A percentile compares a stretch with the other conserved stretches of the same genome.
Evolutionary conservation across 495 filamentous ascomycete species (phyloP).

Genomic region (Ascobolus immersus): DNA sequence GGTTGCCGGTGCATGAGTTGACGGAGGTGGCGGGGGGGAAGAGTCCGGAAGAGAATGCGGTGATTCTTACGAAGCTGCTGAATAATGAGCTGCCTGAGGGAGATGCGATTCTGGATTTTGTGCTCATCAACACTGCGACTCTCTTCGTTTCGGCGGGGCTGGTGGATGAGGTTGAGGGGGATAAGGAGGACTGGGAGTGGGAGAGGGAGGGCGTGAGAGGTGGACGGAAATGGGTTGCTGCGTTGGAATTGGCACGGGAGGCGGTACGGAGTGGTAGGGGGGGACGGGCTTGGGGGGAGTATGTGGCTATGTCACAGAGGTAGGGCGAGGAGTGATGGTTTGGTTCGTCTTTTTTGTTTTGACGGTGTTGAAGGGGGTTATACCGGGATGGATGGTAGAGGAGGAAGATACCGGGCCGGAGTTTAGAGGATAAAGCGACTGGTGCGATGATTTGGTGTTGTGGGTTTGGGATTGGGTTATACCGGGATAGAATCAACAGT

Average conservation of each 20-base stretch:
- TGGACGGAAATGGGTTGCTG: too few species aligned
- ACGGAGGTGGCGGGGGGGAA: conserved; percentile 56
- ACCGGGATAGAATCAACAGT: too few species aligned
- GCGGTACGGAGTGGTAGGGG: conserved; percentile 74
- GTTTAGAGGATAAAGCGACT: too few species aligned
- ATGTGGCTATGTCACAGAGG: too few species aligned
- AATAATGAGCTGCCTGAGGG: conserved; percentile 41
- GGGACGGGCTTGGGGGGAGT: conserved; percentile 63
- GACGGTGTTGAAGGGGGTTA: too few species aligned
- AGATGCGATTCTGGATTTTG: conserved; percentile 75
- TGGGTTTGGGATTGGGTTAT: too few species aligned
- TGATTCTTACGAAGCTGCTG: conserved; percentile 52
- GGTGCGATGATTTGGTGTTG: too few species aligned
- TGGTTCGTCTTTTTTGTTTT: too few species aligned
- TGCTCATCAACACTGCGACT: conserved; percentile 78
- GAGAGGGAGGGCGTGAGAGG: conserved; percentile 45
- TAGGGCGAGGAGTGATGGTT: too few species aligned
- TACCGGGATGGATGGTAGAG: too few species aligned
- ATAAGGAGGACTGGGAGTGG: conserved; percentile 36
- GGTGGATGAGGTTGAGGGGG: conserved; percentile 49
- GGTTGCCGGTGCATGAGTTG: conserved; percentile 48
- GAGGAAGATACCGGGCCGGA: too few species aligned
- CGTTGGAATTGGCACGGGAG: too few species aligned
- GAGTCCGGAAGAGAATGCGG: conserved; percentile 63
- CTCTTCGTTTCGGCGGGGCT: conserved; percentile 59